These are phyloP conservation scores for Nemania sp. DNA, from an alignment of 2,329 filamentous ascomycete species.

Conservation along the genomic window DNA sequence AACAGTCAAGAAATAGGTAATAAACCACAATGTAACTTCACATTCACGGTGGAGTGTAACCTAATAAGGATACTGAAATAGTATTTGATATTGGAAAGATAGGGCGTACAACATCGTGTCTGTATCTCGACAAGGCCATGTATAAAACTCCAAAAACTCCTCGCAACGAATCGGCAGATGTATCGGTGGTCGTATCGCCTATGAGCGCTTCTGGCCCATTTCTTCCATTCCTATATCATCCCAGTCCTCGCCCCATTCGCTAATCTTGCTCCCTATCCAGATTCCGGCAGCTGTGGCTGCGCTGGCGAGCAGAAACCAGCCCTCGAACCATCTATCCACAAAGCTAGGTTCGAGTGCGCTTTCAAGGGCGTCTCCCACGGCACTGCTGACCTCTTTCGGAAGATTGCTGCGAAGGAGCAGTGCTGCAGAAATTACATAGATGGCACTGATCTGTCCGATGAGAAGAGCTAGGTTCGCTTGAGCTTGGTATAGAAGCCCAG, in stretches of 20 bases:
- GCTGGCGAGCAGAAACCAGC: constrained; percentile 77
- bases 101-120: background rate
- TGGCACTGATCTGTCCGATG: constrained; percentile 79
- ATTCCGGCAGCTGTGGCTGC: constrained; percentile 70
- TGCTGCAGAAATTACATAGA: constrained; percentile 82
- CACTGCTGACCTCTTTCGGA: constrained; percentile 74
- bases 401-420: constrained; percentile 78
- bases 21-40: background rate
- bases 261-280: constrained; percentile 69
- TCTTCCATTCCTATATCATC: constrained; percentile 68
- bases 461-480: constrained; percentile 80
- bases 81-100: background rate
- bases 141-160: constrained; percentile 22
- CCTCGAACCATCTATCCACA: constrained; percentile 85
- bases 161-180: constrained; percentile 5
- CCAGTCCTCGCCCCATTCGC: constrained; percentile 58
- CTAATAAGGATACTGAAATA: background rate
- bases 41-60: background rate
- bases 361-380: constrained; percentile 76
- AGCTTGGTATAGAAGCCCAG: constrained; percentile 71
- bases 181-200: constrained; percentile 9
- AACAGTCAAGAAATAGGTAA: too few species aligned
- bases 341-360: constrained; percentile 74
- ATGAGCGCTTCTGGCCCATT: constrained; percentile 71
- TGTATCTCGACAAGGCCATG: background rate